A percentile compares a stretch with the other conserved stretches of the same genome.
phyloP scores from a whole-genome alignment of 805 yeast genomes.

The Metschnikowia amazonensis region DNA sequence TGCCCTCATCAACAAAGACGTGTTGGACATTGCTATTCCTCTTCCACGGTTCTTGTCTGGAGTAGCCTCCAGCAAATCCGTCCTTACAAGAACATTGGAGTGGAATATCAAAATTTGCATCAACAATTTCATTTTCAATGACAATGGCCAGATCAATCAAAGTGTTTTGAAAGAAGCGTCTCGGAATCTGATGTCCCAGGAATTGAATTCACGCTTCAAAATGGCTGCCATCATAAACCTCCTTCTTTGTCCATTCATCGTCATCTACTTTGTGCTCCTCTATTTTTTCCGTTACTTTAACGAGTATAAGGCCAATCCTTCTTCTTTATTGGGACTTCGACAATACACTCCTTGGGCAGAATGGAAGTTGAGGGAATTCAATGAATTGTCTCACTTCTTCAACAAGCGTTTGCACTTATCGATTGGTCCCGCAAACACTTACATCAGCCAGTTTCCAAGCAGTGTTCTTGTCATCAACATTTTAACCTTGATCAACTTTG shows the following conservation, averaged over 20 bases:
- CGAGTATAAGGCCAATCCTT: conserved; percentile 86
- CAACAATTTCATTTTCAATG: conserved; percentile 79
- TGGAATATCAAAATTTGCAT: conserved; percentile 92
- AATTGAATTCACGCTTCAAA: conserved; percentile 73
- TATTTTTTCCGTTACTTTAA: conserved; percentile 90
- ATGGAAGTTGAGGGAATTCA: conserved; percentile 92
- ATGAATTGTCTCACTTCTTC: conserved; percentile 88
- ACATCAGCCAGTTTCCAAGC: conserved; percentile 89
- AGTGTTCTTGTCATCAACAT: conserved; percentile 45
- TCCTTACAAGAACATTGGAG: conserved; percentile 81
- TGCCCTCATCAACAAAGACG: conserved; percentile 76
- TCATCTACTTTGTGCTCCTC: conserved; percentile 73
- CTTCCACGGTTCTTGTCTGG: conserved; percentile 15
- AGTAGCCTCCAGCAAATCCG: conserved; percentile 26
- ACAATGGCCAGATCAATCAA: conserved; percentile 75
- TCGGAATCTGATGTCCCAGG: conserved; percentile 61
- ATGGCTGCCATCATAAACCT: conserved; percentile 86
- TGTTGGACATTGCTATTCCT: conserved; percentile 59
- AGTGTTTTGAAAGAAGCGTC: conserved; percentile 67
- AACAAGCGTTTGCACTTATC: conserved; percentile 74
- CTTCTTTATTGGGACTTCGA: conserved; percentile 61
- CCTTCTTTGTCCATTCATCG: conserved; percentile 79
- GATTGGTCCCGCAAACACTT: conserved; percentile 72
- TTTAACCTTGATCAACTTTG: conserved; percentile 47
- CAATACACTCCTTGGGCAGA: conserved; percentile 93